Conservation (phyloP, 1,139 yeast genomes). For the Taphrina betulina region DNA sequence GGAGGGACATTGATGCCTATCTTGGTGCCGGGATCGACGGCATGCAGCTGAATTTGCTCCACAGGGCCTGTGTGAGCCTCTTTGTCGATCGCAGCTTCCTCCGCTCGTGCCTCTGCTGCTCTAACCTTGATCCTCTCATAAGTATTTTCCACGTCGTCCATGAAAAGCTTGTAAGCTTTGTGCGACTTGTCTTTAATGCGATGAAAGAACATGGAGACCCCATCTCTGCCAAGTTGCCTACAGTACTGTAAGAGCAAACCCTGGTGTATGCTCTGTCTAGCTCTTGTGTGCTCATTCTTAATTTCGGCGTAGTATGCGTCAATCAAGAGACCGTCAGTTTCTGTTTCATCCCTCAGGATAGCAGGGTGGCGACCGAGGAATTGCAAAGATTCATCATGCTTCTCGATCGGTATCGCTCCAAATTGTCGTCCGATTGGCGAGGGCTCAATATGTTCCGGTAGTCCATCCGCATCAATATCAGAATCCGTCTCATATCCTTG, state of each 20-base stretch:
- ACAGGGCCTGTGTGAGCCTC: constrained; percentile 52
- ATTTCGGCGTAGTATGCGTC: constrained; percentile 84
- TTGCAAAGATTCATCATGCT: constrained; percentile 53
- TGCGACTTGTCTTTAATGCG: constrained; percentile 53
- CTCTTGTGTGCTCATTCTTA: constrained; percentile 54
- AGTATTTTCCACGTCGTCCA: constrained; percentile 70
- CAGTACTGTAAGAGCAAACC: constrained; percentile 78
- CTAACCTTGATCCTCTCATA: constrained; percentile 69
- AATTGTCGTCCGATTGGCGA: constrained; percentile 67
- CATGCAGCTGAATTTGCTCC: constrained; percentile 79
- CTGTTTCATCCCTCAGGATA: constrained; percentile 68
- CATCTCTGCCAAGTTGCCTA: constrained; percentile 58
- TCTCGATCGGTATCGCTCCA: constrained; percentile 55
- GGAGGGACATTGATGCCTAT: constrained; percentile 69
- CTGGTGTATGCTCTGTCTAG: constrained; percentile 71
- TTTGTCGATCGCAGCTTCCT: constrained; percentile 46
- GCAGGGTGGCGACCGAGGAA: constrained; percentile 61
- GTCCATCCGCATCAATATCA: constrained; percentile 33
- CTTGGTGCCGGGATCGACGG: constrained; percentile 80
- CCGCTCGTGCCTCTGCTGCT: constrained; percentile 63
- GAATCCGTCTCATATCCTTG: constrained; percentile 29
- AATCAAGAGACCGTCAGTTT: constrained; percentile 91
- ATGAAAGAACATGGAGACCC: constrained; percentile 65
- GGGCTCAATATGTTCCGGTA: constrained; percentile 51
- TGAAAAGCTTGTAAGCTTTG: constrained; percentile 66